These are phyloP conservation scores for Camellia lanceoleosa DNA, from an alignment of 148 eudicot genomes.

Conservation along the genomic window DNA sequence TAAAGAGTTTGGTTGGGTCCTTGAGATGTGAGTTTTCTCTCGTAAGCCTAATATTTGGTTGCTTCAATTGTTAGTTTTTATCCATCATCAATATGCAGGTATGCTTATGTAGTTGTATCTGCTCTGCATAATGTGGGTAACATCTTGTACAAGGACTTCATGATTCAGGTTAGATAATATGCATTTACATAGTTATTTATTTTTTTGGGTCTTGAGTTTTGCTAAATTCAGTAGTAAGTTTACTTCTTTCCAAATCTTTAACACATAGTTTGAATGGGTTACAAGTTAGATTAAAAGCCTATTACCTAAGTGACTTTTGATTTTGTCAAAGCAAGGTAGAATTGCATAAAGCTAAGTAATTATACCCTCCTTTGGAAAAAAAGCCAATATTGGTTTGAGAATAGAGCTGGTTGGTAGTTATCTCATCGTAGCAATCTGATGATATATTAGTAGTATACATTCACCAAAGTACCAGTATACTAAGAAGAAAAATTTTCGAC, in stretches of 20 bases:
- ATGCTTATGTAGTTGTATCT: slow-evolving; percentile 94
- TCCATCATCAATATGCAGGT: slow-evolving; percentile 45
- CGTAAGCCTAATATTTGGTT: neutral
- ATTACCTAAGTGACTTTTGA: neutral
- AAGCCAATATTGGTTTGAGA: neutral
- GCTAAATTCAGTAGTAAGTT: slow-evolving; percentile 1
- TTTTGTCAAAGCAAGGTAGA: neutral
- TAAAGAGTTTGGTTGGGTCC: slow-evolving; percentile 98
- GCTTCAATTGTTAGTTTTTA: neutral
- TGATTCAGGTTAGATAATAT: slow-evolving; percentile 70
- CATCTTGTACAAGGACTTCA: slow-evolving; percentile 91
- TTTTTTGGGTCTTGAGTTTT: slow-evolving; percentile 11
- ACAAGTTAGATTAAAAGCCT: neutral
- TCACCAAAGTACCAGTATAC: neutral
- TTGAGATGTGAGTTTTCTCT: slow-evolving; percentile 30
- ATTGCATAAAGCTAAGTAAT: neutral
- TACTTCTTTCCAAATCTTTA: neutral
- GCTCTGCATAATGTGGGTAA: slow-evolving; percentile 85
- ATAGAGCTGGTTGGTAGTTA: neutral
- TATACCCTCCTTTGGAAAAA: neutral
- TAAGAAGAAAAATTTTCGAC: neutral
- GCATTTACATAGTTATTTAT: neutral
- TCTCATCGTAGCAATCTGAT: neutral
- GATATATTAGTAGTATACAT: neutral
- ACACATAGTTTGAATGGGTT: neutral